phyloP scores from a whole-genome alignment of 1,284 basidiomycete genomes.

The Rhodotorula sp. region DNA sequence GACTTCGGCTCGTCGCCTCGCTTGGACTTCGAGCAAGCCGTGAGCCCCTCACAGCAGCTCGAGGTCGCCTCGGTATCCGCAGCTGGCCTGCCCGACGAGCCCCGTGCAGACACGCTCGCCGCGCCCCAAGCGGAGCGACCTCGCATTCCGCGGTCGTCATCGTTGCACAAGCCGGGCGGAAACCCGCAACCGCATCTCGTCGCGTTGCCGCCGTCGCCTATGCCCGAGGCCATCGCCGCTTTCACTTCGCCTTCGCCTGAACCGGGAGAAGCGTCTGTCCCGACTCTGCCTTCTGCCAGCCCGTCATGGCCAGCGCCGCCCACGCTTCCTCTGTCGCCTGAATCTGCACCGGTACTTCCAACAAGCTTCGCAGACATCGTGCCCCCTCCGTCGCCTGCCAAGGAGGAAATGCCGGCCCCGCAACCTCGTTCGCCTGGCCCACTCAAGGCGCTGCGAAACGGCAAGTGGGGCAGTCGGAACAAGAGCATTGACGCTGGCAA shows the following conservation, averaged over 20 bases:
- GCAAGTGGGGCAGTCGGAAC: constrained; percentile 19
- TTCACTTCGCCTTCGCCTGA: constrained; percentile 2
- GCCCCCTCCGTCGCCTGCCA: not conserved
- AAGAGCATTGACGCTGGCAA: constrained; percentile 5
- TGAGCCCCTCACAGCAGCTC: not conserved
- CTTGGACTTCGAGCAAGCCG: not conserved
- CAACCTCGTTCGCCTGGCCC: constrained; percentile 10
- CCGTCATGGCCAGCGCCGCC: constrained; percentile 8
- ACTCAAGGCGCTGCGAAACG: constrained; percentile 6
- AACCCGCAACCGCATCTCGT: constrained; percentile 13
- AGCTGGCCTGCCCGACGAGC: not conserved
- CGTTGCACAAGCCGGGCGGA: constrained; percentile 12
- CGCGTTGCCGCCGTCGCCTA: constrained; percentile 30
- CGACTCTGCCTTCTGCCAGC: not conserved
- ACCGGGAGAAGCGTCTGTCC: not conserved
- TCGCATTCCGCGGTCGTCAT: constrained; percentile 25
- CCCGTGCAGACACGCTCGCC: not conserved
- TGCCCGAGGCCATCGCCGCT: constrained; percentile 9
- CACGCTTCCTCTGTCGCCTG: not conserved
- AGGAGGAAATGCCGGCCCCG: not conserved
- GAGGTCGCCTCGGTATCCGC: not conserved
- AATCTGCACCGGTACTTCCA: not conserved
- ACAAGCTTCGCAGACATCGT: not conserved
- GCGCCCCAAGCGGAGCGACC: not conserved
- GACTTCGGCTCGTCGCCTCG: no score